Conservation (phyloP, 495 filamentous ascomycete genomes). For the Articulospora tetracladia region DNA sequence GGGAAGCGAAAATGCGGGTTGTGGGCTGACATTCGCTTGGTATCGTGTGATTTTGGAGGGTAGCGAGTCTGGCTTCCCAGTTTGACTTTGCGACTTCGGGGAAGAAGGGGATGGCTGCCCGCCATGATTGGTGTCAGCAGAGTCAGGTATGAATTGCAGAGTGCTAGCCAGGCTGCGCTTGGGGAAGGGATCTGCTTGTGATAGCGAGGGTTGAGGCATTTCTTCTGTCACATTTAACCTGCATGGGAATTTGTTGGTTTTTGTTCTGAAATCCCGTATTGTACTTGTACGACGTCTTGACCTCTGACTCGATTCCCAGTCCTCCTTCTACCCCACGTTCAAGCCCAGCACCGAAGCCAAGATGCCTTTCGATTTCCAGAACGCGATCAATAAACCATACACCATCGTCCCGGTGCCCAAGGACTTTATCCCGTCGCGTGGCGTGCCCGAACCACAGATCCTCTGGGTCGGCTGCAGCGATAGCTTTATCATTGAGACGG, state of each 20-base stretch:
- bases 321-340: no score
- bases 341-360: not conserved
- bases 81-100: not conserved
- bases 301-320: no score
- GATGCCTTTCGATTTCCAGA: constrained; percentile 14
- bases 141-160: not conserved
- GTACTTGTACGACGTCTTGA: no score
- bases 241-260: no score
- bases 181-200: not conserved
- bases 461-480: constrained; percentile 43
- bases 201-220: not conserved
- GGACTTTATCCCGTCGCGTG: constrained; percentile 31
- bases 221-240: no score
- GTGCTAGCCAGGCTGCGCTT: not conserved
- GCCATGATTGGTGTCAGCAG: no score
- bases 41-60: not conserved
- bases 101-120: no score
- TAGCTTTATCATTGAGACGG: constrained; percentile 34
- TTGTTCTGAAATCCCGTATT: no score
- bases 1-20: not conserved
- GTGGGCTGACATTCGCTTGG: not conserved
- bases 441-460: constrained; percentile 29
- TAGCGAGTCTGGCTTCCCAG: no score
- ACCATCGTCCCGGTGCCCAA: constrained; percentile 6
- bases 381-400: constrained; percentile 10